phyloP scores from a whole-genome alignment of 345 rosid genomes.

The Citrus australasica region DNA sequence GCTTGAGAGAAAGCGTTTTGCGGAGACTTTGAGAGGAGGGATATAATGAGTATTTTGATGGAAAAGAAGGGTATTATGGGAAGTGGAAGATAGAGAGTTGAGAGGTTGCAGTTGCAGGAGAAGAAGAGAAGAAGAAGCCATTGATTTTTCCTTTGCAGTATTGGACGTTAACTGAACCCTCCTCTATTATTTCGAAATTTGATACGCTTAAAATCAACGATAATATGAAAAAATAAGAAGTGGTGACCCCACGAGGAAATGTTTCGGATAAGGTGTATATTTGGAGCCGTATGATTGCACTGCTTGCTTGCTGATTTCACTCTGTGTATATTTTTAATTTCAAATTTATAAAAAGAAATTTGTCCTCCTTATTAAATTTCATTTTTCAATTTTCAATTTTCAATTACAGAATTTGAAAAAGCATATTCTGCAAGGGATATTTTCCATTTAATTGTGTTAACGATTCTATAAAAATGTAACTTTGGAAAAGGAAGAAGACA shows the following conservation, averaged over 20 bases:
- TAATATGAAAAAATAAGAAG: background rate
- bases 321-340: background rate
- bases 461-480: no score
- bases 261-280: conserved; percentile 6
- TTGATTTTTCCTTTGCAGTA: conserved; percentile 12
- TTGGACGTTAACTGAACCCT: background rate
- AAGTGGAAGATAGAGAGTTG: conserved; percentile 16
- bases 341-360: background rate
- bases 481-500: no score
- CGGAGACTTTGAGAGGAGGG: conserved; percentile 23
- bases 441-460: no score
- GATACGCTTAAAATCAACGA: background rate
- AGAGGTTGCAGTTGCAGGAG: conserved; percentile 37
- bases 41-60: conserved; percentile 21
- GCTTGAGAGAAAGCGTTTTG: conserved; percentile 13
- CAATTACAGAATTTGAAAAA: no score
- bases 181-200: background rate
- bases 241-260: background rate
- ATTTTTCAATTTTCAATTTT: no score
- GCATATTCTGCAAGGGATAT: no score
- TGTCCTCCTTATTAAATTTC: no score
- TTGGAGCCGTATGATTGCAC: background rate
- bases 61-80: conserved; percentile 22
- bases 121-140: conserved; percentile 39
- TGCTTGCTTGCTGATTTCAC: background rate